phyloP scores from a whole-genome alignment of 805 yeast species.

The Zygosaccharomyces pseudorouxii region DNA sequence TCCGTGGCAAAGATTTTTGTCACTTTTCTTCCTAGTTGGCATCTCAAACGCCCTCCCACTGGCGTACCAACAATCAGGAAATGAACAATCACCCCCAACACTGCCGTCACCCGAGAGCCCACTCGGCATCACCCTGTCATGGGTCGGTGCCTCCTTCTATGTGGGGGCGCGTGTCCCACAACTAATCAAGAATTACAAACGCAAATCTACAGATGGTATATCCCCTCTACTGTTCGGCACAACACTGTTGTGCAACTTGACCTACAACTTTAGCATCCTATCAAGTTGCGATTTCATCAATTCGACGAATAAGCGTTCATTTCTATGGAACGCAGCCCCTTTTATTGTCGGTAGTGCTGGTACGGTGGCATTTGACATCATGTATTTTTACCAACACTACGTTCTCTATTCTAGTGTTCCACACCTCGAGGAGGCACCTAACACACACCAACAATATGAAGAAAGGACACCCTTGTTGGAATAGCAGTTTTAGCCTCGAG shows the following conservation, averaged over 20 bases:
- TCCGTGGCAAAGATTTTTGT: background rate
- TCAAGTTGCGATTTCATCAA: constrained; percentile 52
- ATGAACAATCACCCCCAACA: constrained; percentile 16
- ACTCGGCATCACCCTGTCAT: constrained; percentile 55
- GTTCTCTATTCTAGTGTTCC: constrained; percentile 32
- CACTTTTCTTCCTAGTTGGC: background rate
- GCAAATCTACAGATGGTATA: constrained; percentile 83
- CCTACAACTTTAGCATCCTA: constrained; percentile 72
- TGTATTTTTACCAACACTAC: constrained; percentile 58
- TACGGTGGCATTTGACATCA: constrained; percentile 70
- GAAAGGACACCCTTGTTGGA: background rate
- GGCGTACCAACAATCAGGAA: background rate
- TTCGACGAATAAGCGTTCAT: constrained; percentile 46
- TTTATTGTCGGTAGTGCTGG: constrained; percentile 83
- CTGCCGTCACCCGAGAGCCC: constrained; percentile 12
- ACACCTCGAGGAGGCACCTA: constrained; percentile 4
- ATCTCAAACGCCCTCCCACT: constrained; percentile 1
- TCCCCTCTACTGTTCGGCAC: constrained; percentile 76
- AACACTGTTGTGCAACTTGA: constrained; percentile 71
- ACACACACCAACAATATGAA: background rate
- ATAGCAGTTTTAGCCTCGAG: background rate
- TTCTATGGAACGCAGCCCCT: constrained; percentile 68
- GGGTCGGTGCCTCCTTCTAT: constrained; percentile 75
- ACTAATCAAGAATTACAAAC: constrained; percentile 62
- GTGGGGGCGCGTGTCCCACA: constrained; percentile 82